A percentile compares a stretch with the other conserved stretches of the same genome.
These are phyloP conservation scores for Raphidocelis subcapitata DNA, from an alignment of 139 green algal species.

Conservation along the genomic window DNA sequence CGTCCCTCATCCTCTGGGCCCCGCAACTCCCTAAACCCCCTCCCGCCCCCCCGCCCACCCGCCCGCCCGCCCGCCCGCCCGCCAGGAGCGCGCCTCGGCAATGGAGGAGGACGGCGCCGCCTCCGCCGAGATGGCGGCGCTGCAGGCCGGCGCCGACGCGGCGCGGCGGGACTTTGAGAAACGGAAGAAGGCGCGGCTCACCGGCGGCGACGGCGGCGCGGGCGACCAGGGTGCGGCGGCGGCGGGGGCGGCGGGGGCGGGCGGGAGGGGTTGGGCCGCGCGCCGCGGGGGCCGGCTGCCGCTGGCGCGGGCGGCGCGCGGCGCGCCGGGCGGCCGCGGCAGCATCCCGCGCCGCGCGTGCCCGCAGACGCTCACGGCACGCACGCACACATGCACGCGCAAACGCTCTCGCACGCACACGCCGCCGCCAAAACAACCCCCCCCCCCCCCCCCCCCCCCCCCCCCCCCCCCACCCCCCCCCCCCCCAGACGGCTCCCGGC, in stretches of 20 bases:
- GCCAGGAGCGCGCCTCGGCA: neutral
- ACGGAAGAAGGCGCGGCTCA: constrained; percentile 40
- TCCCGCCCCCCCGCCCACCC: no score
- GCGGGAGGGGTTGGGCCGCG: neutral
- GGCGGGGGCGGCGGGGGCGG: neutral
- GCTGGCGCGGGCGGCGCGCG: neutral
- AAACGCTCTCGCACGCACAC: no score
- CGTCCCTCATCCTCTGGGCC: no score
- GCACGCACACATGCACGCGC: no score
- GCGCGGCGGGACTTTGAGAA: constrained; percentile 52
- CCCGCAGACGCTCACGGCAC: no score
- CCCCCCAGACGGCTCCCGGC: constrained; percentile 68
- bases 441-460: no score
- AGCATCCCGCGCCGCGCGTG: no score
- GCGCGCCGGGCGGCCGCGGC: neutral
- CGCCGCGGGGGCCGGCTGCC: neutral
- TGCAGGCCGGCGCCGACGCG: constrained; percentile 22
- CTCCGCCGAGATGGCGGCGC: constrained; percentile 15
- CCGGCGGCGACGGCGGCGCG: constrained; percentile 28
- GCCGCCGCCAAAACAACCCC: no score
- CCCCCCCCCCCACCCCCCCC: no score
- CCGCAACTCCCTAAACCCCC: no score
- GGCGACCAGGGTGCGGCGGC: constrained; percentile 30
- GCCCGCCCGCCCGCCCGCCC: no score
- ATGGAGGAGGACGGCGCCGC: constrained; percentile 39